Evolutionary conservation across 116 monocot species (phyloP).

Genomic region (Posidonia oceanica): DNA sequence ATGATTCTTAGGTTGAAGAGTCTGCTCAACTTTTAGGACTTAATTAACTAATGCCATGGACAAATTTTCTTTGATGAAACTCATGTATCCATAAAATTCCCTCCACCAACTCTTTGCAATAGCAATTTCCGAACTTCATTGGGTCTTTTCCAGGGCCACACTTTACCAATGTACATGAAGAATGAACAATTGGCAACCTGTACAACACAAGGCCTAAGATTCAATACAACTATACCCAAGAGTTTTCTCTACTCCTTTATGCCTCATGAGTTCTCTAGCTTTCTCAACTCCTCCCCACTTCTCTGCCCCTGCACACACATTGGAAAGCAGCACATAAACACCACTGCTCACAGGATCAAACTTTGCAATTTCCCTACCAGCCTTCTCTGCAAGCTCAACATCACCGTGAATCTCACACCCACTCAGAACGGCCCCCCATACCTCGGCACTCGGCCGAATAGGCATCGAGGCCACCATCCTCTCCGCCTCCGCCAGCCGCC

Average conservation of each 20-base stretch:
- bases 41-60: too few species aligned
- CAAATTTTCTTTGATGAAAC: too few species aligned
- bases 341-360: conserved; percentile 20
- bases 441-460: not conserved
- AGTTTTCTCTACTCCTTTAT: conserved; percentile 12
- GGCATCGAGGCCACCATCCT: conserved; percentile 18
- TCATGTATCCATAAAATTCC: too few species aligned
- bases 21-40: too few species aligned
- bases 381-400: conserved; percentile 12
- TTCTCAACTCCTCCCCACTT: conserved; percentile 17
- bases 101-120: too few species aligned
- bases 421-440: conserved; percentile 24
- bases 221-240: conserved; percentile 7
- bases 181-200: too few species aligned
- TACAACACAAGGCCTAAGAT: not conserved
- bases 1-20: too few species aligned
- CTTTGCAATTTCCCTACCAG: conserved; percentile 2
- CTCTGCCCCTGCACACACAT: conserved; percentile 19
- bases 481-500: conserved; percentile 17
- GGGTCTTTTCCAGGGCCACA: too few species aligned
- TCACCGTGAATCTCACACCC: conserved; percentile 27
- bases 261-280: conserved; percentile 13
- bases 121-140: too few species aligned
- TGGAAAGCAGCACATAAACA: conserved; percentile 22
- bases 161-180: too few species aligned